Conservation (phyloP, 768 basidiomycete species). For the Lyophyllum atratum region DNA sequence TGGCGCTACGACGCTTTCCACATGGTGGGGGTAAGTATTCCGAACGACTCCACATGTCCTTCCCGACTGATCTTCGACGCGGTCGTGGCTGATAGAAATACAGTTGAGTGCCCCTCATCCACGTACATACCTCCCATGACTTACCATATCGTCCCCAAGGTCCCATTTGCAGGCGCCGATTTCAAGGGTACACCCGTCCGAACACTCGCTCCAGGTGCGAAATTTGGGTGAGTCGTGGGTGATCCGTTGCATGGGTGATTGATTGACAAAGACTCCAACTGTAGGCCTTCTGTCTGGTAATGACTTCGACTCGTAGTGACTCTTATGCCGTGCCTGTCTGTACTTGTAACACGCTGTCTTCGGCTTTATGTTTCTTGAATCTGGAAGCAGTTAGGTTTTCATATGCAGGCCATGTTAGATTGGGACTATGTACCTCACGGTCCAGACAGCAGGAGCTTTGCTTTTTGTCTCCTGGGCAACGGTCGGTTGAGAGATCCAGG, state of each 20-base stretch:
- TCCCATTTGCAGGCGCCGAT: slow-evolving; percentile 28
- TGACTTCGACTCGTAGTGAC: too few species aligned
- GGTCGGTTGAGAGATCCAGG: too few species aligned
- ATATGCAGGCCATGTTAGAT: too few species aligned
- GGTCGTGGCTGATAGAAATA: slow-evolving; percentile 15
- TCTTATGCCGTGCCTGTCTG: neutral
- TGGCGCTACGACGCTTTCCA: slow-evolving; percentile 26
- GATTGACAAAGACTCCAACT: neutral
- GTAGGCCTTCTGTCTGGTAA: slow-evolving; percentile 13
- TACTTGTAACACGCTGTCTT: neutral
- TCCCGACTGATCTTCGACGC: neutral
- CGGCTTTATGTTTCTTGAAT: neutral
- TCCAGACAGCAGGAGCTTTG: too few species aligned
- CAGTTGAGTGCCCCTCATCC: slow-evolving; percentile 13
- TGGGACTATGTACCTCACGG: too few species aligned
- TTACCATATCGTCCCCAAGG: slow-evolving; percentile 3
- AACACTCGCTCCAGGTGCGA: slow-evolving; percentile 27
- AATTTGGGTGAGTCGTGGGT: slow-evolving; percentile 28
- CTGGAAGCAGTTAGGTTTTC: too few species aligned
- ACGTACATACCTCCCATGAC: neutral
- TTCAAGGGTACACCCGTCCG: slow-evolving; percentile 26
- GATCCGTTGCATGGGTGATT: neutral
- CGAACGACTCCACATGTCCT: neutral
- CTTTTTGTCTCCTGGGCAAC: too few species aligned
- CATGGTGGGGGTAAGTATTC: slow-evolving; percentile 38